phyloP scores from a whole-genome alignment of 2,329 filamentous ascomycete species.

The Pseudopyrenochaeta lycopersici region DNA sequence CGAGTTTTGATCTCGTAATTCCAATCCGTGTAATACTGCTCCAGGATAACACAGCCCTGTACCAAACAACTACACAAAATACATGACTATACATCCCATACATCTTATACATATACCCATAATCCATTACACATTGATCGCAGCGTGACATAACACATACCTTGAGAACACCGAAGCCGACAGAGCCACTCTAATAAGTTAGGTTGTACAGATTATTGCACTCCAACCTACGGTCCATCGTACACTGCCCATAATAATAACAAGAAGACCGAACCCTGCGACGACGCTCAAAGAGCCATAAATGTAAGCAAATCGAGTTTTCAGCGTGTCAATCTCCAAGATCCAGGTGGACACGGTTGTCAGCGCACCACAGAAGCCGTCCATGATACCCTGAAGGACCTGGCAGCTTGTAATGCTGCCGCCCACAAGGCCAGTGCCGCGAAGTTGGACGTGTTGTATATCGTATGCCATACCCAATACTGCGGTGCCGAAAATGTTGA shows the following conservation, averaged over 20 bases:
- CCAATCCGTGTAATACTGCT: too few species aligned
- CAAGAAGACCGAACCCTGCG: conserved; percentile 66
- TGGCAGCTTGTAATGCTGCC: conserved; percentile 55
- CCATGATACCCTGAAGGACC: conserved; percentile 57
- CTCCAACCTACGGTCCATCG: conserved; percentile 68
- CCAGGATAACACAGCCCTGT: too few species aligned
- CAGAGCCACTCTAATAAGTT: neutral
- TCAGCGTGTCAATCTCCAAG: conserved; percentile 52
- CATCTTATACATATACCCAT: neutral
- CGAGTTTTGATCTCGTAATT: too few species aligned
- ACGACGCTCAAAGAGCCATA: conserved; percentile 72
- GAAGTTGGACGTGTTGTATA: conserved; percentile 70
- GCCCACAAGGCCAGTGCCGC: conserved; percentile 54
- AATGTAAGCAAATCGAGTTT: conserved; percentile 67
- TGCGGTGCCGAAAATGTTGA: conserved; percentile 80
- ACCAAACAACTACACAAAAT: neutral
- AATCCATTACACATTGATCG: neutral
- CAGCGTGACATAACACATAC: neutral
- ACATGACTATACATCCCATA: neutral
- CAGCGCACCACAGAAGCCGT: conserved; percentile 59
- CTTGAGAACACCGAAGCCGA: too few species aligned
- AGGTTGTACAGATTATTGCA: conserved; percentile 42
- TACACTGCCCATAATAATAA: conserved; percentile 78
- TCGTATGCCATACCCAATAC: conserved; percentile 81
- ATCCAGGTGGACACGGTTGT: conserved; percentile 61